phyloP scores from a whole-genome alignment of 2,329 filamentous ascomycete species.

The Penicillium hesseltinei region DNA sequence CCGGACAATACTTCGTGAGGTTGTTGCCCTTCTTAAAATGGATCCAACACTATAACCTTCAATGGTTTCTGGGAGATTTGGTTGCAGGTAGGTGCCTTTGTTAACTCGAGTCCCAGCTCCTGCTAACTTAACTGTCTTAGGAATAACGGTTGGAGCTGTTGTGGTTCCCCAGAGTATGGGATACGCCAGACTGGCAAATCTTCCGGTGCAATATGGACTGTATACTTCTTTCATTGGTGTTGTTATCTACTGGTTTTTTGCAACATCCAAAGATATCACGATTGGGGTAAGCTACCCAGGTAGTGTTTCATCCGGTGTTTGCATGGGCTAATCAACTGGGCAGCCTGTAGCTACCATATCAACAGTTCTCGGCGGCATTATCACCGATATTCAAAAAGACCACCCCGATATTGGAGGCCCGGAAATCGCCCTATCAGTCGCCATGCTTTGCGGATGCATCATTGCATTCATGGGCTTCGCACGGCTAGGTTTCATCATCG shows the following conservation, averaged over 20 bases:
- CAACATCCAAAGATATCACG: slow-evolving; percentile 94
- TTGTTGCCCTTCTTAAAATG: slow-evolving; percentile 8
- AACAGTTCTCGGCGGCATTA: slow-evolving; percentile 77
- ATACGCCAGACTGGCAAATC: slow-evolving; percentile 76
- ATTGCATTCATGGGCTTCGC: slow-evolving; percentile 73
- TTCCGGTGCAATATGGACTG: slow-evolving; percentile 76
- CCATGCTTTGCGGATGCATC: slow-evolving; percentile 71
- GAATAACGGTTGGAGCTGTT: slow-evolving; percentile 67
- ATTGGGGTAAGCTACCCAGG: slow-evolving; percentile 67
- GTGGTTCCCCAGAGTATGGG: slow-evolving; percentile 94
- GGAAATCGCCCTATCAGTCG: slow-evolving; percentile 71
- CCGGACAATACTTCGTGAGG: neutral
- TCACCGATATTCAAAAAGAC: slow-evolving; percentile 58
- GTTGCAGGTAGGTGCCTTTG: slow-evolving; percentile 1
- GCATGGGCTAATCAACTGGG: neutral
- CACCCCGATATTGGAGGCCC: slow-evolving; percentile 57
- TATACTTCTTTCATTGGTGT: slow-evolving; percentile 95
- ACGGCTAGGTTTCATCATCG: slow-evolving; percentile 58
- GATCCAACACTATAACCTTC: slow-evolving; percentile 11
- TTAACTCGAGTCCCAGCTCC: neutral
- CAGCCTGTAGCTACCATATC: slow-evolving; percentile 91
- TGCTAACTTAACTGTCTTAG: slow-evolving; percentile 3
- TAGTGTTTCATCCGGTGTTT: neutral
- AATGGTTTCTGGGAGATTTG: slow-evolving; percentile 13
- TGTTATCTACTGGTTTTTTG: slow-evolving; percentile 93